phyloP scores from a whole-genome alignment of 768 basidiomycete species.

The Naganishia vaughanmartiniae region DNA sequence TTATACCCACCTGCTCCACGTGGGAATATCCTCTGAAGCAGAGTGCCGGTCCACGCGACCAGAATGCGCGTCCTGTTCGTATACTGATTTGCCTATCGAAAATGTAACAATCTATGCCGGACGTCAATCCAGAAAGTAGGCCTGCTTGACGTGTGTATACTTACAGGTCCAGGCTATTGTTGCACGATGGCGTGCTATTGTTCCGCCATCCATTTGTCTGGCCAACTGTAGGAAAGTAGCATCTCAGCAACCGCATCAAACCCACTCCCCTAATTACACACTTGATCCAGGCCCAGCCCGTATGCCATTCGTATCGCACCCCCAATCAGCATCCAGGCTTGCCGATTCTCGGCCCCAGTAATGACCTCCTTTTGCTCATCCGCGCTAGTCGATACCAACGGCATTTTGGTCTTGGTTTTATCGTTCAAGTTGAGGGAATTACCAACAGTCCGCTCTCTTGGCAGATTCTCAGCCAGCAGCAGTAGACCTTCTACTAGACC shows the following conservation, averaged over 20 bases:
- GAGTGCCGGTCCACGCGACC: conserved; percentile 45
- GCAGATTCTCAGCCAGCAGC: conserved; percentile 46
- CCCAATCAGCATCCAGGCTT: conserved; percentile 48
- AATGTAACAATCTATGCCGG: conserved; percentile 46
- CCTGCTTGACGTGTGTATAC: conserved; percentile 30
- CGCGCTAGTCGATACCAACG: conserved; percentile 28
- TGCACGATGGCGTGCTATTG: conserved; percentile 28
- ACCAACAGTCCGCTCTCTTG: conserved; percentile 31
- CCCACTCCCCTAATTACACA: neutral
- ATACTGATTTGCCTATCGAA: conserved; percentile 48
- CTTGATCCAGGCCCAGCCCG: conserved; percentile 47
- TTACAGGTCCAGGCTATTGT: conserved; percentile 47
- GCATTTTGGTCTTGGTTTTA: conserved; percentile 24
- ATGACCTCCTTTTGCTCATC: conserved; percentile 34
- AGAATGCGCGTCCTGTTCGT: conserved; percentile 49
- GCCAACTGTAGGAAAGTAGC: conserved; percentile 21
- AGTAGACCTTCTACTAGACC: conserved; percentile 49
- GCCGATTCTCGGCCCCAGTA: conserved; percentile 45
- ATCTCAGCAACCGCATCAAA: neutral
- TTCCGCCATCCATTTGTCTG: conserved; percentile 31
- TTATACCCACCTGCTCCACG: conserved; percentile 12
- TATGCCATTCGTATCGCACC: conserved; percentile 48
- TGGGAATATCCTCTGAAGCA: conserved; percentile 48
- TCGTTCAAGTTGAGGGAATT: neutral
- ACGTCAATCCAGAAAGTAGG: neutral